Evolutionary conservation across 2,329 filamentous ascomycete genomes (phyloP), one percentile per base, ranked within the genome.

Genomic region (Nigrograna mackinnonii): DNA sequence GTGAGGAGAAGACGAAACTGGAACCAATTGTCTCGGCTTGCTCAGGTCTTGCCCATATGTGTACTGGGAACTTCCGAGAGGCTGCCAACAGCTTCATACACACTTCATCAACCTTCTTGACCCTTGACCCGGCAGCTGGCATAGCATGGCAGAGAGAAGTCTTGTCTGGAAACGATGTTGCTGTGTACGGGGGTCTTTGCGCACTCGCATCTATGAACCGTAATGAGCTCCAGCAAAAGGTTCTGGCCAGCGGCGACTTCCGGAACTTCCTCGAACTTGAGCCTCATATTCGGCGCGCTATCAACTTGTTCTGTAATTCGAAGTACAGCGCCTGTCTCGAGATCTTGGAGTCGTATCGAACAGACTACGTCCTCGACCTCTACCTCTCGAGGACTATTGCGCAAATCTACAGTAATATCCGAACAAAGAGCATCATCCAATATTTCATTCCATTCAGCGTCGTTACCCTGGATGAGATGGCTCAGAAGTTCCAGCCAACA

Each of bases 401-500:
- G 26, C 71, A 74, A 1, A 76, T 99, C 16, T 94, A 91, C 71
- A 75, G 79, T 9, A 74, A 77, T 35, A 91, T 99, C 54, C 84
- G 94, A 44, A 87, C 80, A 59, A 96, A 96, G 73, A 92, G 91
- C 59, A 96, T 99, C 45, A 82, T 91, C 18, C 89, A 96, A 62
- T 97, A 96, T 70, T 87, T 96, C 57, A 79, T 89, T 18, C 91
- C 94, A 0, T 99, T 95, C 68, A 95, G 87, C 31, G 86, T 85
- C 52, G 90, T 96, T 47, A 91, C 87, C 0, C 76, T 97, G 4
- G 79, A 85, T 16, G 90, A 84, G 47, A 82, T 99, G 75, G 83
- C 87, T 6, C 76, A 79, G 24, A 85, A 89, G 2, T 97, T 99
- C 67, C 84, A 83, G 0, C 73, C 77, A 2, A 73, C 81, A 0